These are phyloP conservation scores for Alternaria atra DNA, from an alignment of 2,329 filamentous ascomycete species.

Conservation along the genomic window DNA sequence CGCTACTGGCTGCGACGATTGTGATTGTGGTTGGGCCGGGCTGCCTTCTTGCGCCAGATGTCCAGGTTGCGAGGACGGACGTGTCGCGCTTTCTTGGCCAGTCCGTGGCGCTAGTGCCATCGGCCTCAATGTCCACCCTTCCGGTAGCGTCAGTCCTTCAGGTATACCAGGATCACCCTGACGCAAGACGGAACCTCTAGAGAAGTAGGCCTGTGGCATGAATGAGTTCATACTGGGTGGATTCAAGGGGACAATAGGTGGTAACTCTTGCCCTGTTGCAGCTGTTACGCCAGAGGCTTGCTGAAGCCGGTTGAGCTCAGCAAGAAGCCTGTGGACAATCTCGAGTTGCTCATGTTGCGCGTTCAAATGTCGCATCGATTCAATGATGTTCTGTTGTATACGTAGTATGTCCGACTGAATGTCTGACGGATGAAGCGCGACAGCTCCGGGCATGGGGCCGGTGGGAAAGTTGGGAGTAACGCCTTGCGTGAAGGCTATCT, in stretches of 20 bases:
- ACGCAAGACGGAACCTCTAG: slow-evolving; percentile 42
- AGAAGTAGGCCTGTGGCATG: slow-evolving; percentile 44
- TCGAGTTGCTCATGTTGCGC: slow-evolving; percentile 47
- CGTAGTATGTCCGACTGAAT: slow-evolving; percentile 49
- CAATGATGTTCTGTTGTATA: slow-evolving; percentile 49
- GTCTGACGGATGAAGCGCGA: slow-evolving; percentile 43
- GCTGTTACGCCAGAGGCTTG: slow-evolving; percentile 37
- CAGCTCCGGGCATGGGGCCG: slow-evolving; percentile 29
- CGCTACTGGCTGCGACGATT: slow-evolving; percentile 1
- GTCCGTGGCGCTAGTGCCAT: slow-evolving; percentile 39
- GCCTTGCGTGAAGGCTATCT: slow-evolving; percentile 20
- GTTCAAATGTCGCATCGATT: slow-evolving; percentile 47
- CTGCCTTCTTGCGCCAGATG: slow-evolving; percentile 9
- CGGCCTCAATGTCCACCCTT: slow-evolving; percentile 49
- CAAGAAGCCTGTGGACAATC: slow-evolving; percentile 42
- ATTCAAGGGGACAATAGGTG: slow-evolving; percentile 36
- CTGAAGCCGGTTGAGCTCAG: slow-evolving; percentile 44
- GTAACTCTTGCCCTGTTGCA: slow-evolving; percentile 37
- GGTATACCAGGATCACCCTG: slow-evolving; percentile 49
- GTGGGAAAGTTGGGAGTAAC: slow-evolving; percentile 14
- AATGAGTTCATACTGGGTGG: slow-evolving; percentile 27
- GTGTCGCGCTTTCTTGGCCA: slow-evolving; percentile 18
- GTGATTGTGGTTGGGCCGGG: not conserved
- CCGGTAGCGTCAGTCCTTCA: slow-evolving; percentile 47
- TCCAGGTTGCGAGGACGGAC: slow-evolving; percentile 14